Conservation (phyloP, 768 basidiomycete genomes). For the Crucibulum laeve region DNA sequence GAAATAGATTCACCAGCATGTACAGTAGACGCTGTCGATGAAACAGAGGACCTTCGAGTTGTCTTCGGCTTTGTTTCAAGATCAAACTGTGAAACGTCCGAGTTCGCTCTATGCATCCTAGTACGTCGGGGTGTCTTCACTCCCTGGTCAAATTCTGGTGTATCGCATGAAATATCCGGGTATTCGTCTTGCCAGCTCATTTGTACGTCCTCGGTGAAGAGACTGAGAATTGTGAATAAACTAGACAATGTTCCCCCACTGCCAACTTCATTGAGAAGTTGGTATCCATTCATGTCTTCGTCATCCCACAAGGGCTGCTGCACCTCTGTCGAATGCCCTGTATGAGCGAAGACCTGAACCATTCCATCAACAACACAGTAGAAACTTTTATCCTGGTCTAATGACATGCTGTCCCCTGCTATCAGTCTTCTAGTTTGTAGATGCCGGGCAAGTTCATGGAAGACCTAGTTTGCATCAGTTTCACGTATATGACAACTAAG, state of each 20-base stretch:
- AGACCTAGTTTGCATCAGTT: slow-evolving; percentile 59
- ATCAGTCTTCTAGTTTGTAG: slow-evolving; percentile 93
- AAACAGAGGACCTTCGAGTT: slow-evolving; percentile 50
- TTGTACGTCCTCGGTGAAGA: slow-evolving; percentile 94
- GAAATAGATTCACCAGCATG: slow-evolving; percentile 37
- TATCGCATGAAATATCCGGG: slow-evolving; percentile 23
- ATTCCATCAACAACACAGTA: slow-evolving; percentile 98
- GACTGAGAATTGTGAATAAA: slow-evolving; percentile 91
- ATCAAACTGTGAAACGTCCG: slow-evolving; percentile 62
- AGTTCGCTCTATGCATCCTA: slow-evolving; percentile 40
- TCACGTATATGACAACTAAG: not conserved
- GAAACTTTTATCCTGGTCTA: slow-evolving; percentile 91
- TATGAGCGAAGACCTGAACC: slow-evolving; percentile 87
- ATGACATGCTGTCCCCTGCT: slow-evolving; percentile 90
- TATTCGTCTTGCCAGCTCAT: slow-evolving; percentile 85
- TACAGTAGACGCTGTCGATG: slow-evolving; percentile 68
- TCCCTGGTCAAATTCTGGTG: slow-evolving; percentile 14
- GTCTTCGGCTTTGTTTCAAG: slow-evolving; percentile 28
- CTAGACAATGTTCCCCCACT: slow-evolving; percentile 94
- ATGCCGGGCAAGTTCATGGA: slow-evolving; percentile 95
- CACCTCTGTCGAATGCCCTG: slow-evolving; percentile 44
- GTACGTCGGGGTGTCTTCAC: slow-evolving; percentile 17
- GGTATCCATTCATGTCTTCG: slow-evolving; percentile 92
- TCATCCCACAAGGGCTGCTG: slow-evolving; percentile 67
- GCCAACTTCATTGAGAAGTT: slow-evolving; percentile 93